Conservation (phyloP, 2,329 filamentous ascomycete genomes). For the Elsinoe batatas region DNA sequence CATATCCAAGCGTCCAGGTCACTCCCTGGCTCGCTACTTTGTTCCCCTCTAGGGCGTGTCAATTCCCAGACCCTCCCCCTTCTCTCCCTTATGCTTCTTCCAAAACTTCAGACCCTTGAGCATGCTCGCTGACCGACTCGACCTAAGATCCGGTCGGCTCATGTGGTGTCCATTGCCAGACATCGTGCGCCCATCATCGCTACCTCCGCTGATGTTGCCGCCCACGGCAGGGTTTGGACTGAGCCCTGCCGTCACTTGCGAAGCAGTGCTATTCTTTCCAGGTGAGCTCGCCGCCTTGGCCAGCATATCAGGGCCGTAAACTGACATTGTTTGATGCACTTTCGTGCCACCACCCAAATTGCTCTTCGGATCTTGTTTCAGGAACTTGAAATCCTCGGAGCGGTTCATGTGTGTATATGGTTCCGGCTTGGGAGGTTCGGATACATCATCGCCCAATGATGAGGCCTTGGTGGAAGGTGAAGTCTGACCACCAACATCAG, state of each 20-base stretch:
- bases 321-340: slow-evolving; percentile 10
- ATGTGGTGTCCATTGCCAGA: not conserved
- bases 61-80: slow-evolving; percentile 16
- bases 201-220: not conserved
- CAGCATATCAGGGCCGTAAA: slow-evolving; percentile 14
- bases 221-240: not conserved
- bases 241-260: slow-evolving; percentile 5
- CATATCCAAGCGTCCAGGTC: not conserved
- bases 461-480: slow-evolving; percentile 27
- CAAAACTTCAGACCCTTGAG: slow-evolving; percentile 29
- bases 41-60: not conserved
- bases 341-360: not conserved
- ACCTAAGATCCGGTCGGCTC: slow-evolving; percentile 14
- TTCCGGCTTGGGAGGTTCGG: slow-evolving; percentile 19
- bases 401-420: not conserved
- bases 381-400: slow-evolving; percentile 5
- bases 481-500: slow-evolving; percentile 21
- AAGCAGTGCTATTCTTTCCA: slow-evolving; percentile 3
- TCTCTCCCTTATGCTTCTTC: slow-evolving; percentile 22
- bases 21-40: not conserved
- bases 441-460: slow-evolving; percentile 24
- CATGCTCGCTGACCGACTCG: slow-evolving; percentile 27
- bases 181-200: not conserved
- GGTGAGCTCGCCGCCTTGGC: slow-evolving; percentile 7
- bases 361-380: slow-evolving; percentile 3